Percentiles rank a stretch among this genome's conserved stretches.
Evolutionary conservation across 805 yeast species (phyloP).

Genomic region (Yarrowia sp.): DNA sequence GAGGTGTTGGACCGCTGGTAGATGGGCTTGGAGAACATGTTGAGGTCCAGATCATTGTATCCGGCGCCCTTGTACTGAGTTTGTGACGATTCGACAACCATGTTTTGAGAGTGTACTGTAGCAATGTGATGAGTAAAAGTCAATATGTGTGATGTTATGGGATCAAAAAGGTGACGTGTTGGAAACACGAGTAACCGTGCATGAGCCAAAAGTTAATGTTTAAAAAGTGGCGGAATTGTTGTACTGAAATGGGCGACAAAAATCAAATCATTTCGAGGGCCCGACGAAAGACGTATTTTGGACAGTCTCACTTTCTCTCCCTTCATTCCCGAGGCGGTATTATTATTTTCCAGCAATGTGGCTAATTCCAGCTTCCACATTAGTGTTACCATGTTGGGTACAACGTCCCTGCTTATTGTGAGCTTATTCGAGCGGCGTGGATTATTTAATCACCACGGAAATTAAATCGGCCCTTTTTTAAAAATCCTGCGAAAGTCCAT

Average conservation of each 20-base stretch:
- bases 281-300: not conserved
- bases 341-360: not conserved
- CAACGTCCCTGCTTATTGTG: not conserved
- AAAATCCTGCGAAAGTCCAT: too few species aligned
- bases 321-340: not conserved
- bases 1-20: conserved; percentile 13
- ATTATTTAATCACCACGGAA: too few species aligned
- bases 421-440: not conserved
- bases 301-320: not conserved
- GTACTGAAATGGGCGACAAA: too few species aligned
- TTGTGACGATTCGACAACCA: conserved; percentile 7
- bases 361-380: not conserved
- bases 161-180: conserved; percentile 14
- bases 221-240: too few species aligned
- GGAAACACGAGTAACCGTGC: not conserved
- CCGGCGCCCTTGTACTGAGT: conserved; percentile 24
- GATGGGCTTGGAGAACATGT: conserved; percentile 8
- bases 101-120: not conserved
- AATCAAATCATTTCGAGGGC: not conserved
- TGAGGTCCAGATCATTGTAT: conserved; percentile 15
- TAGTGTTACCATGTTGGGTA: not conserved
- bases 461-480: too few species aligned
- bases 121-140: not conserved
- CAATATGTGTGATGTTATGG: not conserved
- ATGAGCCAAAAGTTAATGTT: not conserved